Evolutionary conservation across 1,284 basidiomycete genomes (phyloP), one percentile per base, ranked within the genome.

Genomic region (Marasmius fiardii): DNA sequence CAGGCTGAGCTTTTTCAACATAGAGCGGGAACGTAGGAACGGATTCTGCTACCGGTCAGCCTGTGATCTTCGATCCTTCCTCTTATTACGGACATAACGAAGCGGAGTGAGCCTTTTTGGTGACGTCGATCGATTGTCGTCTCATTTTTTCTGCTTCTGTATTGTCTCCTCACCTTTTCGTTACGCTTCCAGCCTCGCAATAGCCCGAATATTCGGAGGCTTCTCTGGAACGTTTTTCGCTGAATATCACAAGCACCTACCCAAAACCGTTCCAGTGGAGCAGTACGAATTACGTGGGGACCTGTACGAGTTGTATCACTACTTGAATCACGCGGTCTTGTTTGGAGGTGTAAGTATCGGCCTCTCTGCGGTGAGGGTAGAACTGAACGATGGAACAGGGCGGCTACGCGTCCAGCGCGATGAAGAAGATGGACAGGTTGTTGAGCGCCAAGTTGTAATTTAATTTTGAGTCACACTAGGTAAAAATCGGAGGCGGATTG

Each of bases 71-170:
- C 65, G 93, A 95, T 65, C 90, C 92, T 1, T 85, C 90, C 1
- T 86, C 85, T 7, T 92, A 88, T 66, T 94, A 85, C 63, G 92
- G 91, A 2, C 92, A 94, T 65, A 90, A 89, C 59, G 93, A 95
- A 73, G 88, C 88, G 12, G 93, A 95, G 88, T 90, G 60, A 70
- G 85, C 69, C 16, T 31, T 23, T 18, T 5, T 28, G 8, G 28
- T 31, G 28, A 4, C 4, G 28, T 2, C 54, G 26, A n/a, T 3
- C 56, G 21, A 63, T 34, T 55, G 26, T 44, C 43, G 54, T 34
- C 52, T 2, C 7, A 8, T 23, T 49, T 14, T 1, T 20, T 18
- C n/a, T n/a, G n/a, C n/a, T n/a, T n/a, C n/a, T n/a, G n/a, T n/a
- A n/a, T n/a, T n/a, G n/a, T n/a, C 10, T 6, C 16, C 5, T 14